These are phyloP conservation scores for Aplosporella prunicola DNA, from an alignment of 2,329 filamentous ascomycete genomes.

Conservation along the genomic window DNA sequence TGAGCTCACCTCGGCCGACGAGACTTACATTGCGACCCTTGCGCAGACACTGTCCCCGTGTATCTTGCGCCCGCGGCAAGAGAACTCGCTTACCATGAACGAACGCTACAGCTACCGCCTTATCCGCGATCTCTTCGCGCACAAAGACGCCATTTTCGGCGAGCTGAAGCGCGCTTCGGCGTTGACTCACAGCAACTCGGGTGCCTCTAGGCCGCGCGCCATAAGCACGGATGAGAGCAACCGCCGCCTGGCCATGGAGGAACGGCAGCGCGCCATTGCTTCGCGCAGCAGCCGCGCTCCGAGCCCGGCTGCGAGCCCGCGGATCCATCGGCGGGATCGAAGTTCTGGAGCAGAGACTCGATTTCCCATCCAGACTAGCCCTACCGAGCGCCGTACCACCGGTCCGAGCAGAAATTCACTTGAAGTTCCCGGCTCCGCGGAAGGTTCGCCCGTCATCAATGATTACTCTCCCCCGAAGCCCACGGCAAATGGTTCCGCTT, in stretches of 20 bases:
- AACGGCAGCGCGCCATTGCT: constrained; percentile 71
- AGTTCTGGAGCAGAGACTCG: constrained; percentile 61
- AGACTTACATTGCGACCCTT: constrained; percentile 67
- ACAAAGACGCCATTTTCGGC: constrained; percentile 92
- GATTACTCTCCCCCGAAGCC: constrained; percentile 9
- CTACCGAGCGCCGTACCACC: constrained; percentile 45
- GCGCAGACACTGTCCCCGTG: constrained; percentile 71
- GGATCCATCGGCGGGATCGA: constrained; percentile 57
- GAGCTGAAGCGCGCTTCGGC: constrained; percentile 85
- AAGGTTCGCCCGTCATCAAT: constrained; percentile 30
- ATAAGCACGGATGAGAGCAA: constrained; percentile 95
- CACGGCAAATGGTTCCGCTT: constrained; percentile 24
- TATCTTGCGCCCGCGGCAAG: constrained; percentile 74
- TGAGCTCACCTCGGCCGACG: constrained; percentile 91
- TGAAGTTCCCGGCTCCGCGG: constrained; percentile 63
- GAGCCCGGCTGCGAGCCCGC: constrained; percentile 55
- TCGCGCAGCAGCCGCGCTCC: constrained; percentile 58
- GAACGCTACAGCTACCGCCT: constrained; percentile 88
- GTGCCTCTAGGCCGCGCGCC: constrained; percentile 61
- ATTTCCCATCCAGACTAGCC: constrained; percentile 61
- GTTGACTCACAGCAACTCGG: constrained; percentile 56
- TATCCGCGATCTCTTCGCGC: constrained; percentile 80
- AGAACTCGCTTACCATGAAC: constrained; percentile 88
- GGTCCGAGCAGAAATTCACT: constrained; percentile 57
- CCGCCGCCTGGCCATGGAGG: constrained; percentile 87